These are phyloP conservation scores for Carex myosuroides DNA, from an alignment of 176 grass and related monocot species.

Conservation along the genomic window DNA sequence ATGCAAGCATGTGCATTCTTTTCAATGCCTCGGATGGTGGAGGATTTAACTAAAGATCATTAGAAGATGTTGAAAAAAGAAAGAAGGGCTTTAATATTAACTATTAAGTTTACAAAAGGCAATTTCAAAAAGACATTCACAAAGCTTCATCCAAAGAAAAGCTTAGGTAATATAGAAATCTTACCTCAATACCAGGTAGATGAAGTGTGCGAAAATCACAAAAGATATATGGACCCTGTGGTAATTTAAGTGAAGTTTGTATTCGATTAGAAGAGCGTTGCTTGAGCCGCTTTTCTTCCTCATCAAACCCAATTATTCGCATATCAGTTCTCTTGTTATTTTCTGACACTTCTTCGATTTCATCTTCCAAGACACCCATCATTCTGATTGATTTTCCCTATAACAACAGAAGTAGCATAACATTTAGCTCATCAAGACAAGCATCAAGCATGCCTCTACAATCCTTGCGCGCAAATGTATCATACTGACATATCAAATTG, in stretches of 20 bases:
- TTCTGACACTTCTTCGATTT: conserved; percentile 88
- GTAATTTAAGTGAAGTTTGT: conserved; percentile 67
- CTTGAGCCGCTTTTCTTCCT: conserved; percentile 73
- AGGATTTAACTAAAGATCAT: conserved; percentile 58
- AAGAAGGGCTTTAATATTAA: neutral
- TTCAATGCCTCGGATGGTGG: conserved; percentile 77
- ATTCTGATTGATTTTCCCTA: conserved; percentile 76
- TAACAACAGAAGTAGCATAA: neutral
- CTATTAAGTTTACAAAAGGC: neutral
- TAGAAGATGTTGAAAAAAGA: neutral
- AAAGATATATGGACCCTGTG: conserved; percentile 73
- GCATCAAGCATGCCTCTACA: neutral
- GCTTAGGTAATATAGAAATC: neutral
- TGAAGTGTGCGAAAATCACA: conserved; percentile 77
- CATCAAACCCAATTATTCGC: conserved; percentile 88
- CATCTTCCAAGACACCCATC: conserved; percentile 94
- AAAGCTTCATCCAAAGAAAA: neutral
- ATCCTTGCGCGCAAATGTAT: neutral
- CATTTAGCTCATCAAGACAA: neutral
- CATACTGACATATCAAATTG: neutral
- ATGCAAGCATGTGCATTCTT: conserved; percentile 99
- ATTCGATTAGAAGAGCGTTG: conserved; percentile 39
- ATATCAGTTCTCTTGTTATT: conserved; percentile 46
- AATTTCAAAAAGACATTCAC: neutral
- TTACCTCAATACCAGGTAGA: conserved; percentile 76